phyloP scores from a whole-genome alignment of 2,329 filamentous ascomycete species.

The Apiospora hydei region DNA sequence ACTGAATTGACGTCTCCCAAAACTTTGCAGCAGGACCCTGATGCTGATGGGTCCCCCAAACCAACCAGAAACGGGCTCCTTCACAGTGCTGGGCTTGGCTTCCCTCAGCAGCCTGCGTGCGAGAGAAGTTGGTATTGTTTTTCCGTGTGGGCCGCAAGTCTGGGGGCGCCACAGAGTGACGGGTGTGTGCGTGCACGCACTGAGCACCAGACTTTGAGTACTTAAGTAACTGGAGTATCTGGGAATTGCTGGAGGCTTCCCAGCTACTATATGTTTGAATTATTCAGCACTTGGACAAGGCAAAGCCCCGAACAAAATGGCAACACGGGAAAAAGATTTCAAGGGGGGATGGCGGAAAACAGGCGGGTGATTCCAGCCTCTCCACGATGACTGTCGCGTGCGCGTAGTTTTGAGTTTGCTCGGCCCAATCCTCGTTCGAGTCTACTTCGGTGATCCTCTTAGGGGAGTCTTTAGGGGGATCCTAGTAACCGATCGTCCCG shows the following conservation, averaged over 20 bases:
- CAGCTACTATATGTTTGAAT: neutral
- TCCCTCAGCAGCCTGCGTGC: neutral
- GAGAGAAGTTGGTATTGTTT: constrained; percentile 1
- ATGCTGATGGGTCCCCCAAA: constrained; percentile 12
- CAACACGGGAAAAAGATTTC: neutral
- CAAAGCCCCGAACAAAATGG: neutral
- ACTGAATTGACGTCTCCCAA: constrained; percentile 16
- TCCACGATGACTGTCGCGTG: constrained; percentile 8
- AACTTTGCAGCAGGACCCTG: neutral
- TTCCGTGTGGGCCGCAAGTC: neutral
- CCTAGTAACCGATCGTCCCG: constrained; percentile 13
- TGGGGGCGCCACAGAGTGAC: neutral
- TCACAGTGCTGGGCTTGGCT: constrained; percentile 3
- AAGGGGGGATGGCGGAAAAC: neutral
- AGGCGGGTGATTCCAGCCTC: neutral
- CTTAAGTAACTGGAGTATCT: neutral
- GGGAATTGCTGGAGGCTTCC: neutral
- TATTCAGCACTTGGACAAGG: neutral
- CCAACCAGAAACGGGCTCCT: constrained; percentile 19
- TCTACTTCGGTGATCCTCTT: constrained; percentile 12
- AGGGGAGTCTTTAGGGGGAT: neutral
- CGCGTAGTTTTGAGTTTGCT: constrained; percentile 15
- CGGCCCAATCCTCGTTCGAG: constrained; percentile 1
- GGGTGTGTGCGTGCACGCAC: neutral
- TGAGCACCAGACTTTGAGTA: neutral